Evolutionary conservation across 192 early-diverging fungal species (phyloP).

Genomic region (Physocladia obscura): DNA sequence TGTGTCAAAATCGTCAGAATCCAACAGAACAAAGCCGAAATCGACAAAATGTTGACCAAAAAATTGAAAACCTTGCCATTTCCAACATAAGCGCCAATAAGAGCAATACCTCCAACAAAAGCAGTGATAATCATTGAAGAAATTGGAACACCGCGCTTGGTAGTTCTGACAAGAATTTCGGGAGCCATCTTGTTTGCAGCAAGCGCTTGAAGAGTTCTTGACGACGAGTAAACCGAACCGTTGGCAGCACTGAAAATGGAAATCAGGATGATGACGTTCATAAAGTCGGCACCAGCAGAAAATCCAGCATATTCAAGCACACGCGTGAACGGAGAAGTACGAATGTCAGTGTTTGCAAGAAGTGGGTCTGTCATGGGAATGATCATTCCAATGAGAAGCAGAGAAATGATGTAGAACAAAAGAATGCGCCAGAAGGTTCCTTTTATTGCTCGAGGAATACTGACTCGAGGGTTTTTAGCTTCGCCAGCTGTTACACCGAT

Average conservation of each 20-base stretch:
- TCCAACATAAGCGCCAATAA: slow-evolving; percentile 57
- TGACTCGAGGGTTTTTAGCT: slow-evolving; percentile 72
- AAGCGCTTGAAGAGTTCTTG: slow-evolving; percentile 63
- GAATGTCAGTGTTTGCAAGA: slow-evolving; percentile 49
- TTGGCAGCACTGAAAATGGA: slow-evolving; percentile 73
- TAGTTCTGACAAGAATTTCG: slow-evolving; percentile 44
- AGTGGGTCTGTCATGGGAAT: slow-evolving; percentile 71
- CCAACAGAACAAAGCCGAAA: slow-evolving; percentile 41
- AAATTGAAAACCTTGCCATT: slow-evolving; percentile 47
- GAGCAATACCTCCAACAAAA: slow-evolving; percentile 57
- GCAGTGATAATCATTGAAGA: slow-evolving; percentile 53
- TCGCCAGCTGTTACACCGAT: slow-evolving; percentile 90
- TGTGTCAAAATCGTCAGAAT: slow-evolving; percentile 39
- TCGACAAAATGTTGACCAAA: slow-evolving; percentile 36
- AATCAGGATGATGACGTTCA: slow-evolving; percentile 74
- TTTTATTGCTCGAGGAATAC: slow-evolving; percentile 33
- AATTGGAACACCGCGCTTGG: slow-evolving; percentile 61
- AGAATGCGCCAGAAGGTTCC: slow-evolving; percentile 81
- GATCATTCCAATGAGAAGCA: slow-evolving; percentile 70
- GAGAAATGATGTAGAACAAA: slow-evolving; percentile 67
- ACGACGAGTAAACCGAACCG: slow-evolving; percentile 73
- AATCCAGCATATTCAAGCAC: slow-evolving; percentile 63
- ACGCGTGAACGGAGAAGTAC: slow-evolving; percentile 66
- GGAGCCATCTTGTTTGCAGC: slow-evolving; percentile 70
- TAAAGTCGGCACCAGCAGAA: slow-evolving; percentile 54